These are phyloP conservation scores for Mallotus repandus DNA, from an alignment of 441 rosid species.

Conservation along the genomic window DNA sequence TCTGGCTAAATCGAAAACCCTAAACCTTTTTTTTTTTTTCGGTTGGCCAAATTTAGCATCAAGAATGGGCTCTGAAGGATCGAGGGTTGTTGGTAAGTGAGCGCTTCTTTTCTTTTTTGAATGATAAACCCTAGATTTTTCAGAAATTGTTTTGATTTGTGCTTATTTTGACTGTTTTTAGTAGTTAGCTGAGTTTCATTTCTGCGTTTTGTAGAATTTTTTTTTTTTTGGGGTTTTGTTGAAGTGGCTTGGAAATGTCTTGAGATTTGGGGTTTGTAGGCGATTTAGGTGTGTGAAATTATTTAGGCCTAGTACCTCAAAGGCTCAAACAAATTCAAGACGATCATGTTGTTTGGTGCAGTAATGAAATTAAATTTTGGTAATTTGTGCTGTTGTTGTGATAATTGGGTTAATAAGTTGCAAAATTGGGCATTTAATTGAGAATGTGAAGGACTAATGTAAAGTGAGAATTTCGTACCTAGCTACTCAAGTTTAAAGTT, in stretches of 20 bases:
- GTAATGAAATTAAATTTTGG: background rate
- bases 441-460: background rate
- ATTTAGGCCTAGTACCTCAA: no score
- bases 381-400: background rate
- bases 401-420: background rate
- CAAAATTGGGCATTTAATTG: background rate
- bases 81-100: constrained; percentile 41
- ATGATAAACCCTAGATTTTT: background rate
- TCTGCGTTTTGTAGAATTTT: no score
- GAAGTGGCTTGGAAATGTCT: background rate
- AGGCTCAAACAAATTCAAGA: background rate
- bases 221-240: no score
- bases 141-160: background rate
- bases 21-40: background rate
- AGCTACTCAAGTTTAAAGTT: background rate
- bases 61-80: constrained; percentile 59
- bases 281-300: no score
- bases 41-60: constrained; percentile 7
- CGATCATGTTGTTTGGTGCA: background rate
- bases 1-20: constrained; percentile 9
- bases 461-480: background rate
- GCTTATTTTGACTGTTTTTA: background rate
- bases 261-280: background rate
- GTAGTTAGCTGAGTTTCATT: no score
- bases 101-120: background rate